A percentile compares a stretch with the other conserved stretches of the same genome.
phyloP scores from a whole-genome alignment of 805 yeast genomes.

The Pichia exigua region DNA sequence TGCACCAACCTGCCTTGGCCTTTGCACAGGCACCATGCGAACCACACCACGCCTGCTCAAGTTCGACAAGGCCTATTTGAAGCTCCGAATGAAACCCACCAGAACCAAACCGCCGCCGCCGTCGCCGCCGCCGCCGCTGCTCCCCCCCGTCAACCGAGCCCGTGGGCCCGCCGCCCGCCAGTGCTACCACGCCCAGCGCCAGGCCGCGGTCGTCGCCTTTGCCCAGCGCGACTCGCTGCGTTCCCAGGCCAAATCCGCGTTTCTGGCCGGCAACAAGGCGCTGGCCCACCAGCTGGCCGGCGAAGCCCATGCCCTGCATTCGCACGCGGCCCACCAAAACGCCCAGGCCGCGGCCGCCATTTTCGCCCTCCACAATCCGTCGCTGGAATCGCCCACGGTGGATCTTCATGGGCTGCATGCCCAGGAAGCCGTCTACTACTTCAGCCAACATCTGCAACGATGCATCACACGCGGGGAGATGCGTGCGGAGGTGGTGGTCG shows the following conservation, averaged over 20 bases:
- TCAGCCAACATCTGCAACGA: conserved; percentile 7
- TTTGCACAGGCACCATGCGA: neutral
- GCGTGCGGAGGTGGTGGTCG: conserved; percentile 6
- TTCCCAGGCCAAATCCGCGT: neutral
- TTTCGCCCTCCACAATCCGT: conserved; percentile 7
- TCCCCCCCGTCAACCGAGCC: neutral
- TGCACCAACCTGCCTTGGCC: too few species aligned
- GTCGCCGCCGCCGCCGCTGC: neutral
- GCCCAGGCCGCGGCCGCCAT: conserved; percentile 5
- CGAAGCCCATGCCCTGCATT: conserved; percentile 4
- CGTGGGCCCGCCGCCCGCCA: neutral
- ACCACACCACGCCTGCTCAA: neutral
- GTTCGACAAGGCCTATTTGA: neutral
- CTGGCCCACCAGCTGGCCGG: conserved; percentile 8
- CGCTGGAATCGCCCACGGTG: neutral
- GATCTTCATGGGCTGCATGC: conserved; percentile 9
- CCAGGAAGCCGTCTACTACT: conserved; percentile 7
- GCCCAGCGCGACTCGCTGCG: neutral
- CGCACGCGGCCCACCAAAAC: conserved; percentile 1
- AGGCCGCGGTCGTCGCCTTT: neutral
- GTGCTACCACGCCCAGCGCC: neutral
- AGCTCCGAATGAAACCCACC: neutral
- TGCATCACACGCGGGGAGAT: conserved; percentile 4
- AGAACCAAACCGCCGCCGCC: too few species aligned
- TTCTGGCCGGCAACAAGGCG: neutral